Conservation (phyloP, 2,329 filamentous ascomycete genomes). For the Fusarium camptoceras region DNA sequence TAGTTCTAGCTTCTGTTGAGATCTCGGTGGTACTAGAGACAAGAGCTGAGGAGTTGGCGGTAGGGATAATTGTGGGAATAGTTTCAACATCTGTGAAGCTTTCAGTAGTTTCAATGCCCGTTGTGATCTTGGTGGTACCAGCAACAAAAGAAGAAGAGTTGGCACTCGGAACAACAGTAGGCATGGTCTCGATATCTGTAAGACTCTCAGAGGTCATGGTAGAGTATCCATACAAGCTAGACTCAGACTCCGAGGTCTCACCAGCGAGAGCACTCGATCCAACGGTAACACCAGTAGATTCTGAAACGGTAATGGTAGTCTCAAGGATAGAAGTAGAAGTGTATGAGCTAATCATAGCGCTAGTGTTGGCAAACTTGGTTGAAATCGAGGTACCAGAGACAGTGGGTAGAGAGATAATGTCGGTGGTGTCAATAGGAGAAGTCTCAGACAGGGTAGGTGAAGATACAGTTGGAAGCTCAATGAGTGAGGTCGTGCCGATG, state of each 20-base stretch:
- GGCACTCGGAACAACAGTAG: conserved; percentile 25
- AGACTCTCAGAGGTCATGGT: conserved; percentile 18
- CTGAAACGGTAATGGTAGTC: background rate
- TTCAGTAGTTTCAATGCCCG: background rate
- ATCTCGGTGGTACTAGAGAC: conserved; percentile 13
- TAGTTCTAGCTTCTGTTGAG: background rate
- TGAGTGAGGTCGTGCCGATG: conserved; percentile 19
- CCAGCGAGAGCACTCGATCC: conserved; percentile 26
- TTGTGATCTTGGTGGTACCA: conserved; percentile 8
- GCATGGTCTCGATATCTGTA: conserved; percentile 42
- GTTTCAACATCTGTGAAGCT: conserved; percentile 21
- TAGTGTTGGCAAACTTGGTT: conserved; percentile 18
- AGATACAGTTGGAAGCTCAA: conserved; percentile 13
- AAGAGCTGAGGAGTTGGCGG: conserved; percentile 32
- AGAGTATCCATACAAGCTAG: conserved; percentile 32
- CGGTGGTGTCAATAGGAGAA: conserved; percentile 3
- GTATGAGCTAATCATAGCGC: conserved; percentile 1
- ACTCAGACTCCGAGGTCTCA: conserved; percentile 13
- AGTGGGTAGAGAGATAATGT: conserved; percentile 19
- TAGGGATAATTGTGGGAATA: conserved; percentile 34
- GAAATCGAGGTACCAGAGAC: conserved; percentile 7
- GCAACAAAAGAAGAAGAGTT: conserved; percentile 32
- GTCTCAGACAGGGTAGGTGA: conserved; percentile 14
- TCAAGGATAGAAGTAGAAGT: background rate
- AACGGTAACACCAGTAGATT: conserved; percentile 2